Percentiles rank a stretch among this genome's conserved stretches.
Conservation (phyloP, 768 basidiomycete species). For the Boletus vermiculosoides region DNA sequence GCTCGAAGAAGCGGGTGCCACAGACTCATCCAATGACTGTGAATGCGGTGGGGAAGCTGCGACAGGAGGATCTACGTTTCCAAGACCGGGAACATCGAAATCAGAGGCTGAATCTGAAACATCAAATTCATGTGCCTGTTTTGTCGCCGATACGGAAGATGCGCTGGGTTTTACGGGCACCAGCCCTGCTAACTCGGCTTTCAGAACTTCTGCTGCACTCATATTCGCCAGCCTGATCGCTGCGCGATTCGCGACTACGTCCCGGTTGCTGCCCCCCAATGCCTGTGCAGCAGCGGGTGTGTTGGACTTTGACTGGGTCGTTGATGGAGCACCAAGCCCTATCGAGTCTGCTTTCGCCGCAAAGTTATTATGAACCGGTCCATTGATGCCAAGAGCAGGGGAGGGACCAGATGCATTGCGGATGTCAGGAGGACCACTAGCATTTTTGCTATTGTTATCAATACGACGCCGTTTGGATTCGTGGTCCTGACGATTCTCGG, state of each 20-base stretch:
- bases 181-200: conserved; percentile 76
- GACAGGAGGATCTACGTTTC: conserved; percentile 24
- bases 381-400: conserved; percentile 27
- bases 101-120: conserved; percentile 32
- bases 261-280: conserved; percentile 82
- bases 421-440: conserved; percentile 40
- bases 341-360: conserved; percentile 76
- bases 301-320: conserved; percentile 55
- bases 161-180: conserved; percentile 40
- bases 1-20: conserved; percentile 20
- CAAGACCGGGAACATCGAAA: conserved; percentile 36
- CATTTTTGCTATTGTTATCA: conserved; percentile 42
- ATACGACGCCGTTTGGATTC: conserved; percentile 85
- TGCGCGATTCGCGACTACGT: conserved; percentile 85
- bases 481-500: conserved; percentile 91
- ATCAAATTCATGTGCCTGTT: conserved; percentile 33
- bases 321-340: conserved; percentile 65
- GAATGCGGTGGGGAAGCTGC: conserved; percentile 13
- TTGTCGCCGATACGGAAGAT: conserved; percentile 19
- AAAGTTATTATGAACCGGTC: conserved; percentile 54
- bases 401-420: conserved; percentile 32
- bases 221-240: conserved; percentile 95
- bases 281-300: conserved; percentile 65
- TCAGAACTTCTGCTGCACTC: conserved; percentile 92
- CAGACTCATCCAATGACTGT: conserved; percentile 24